Evolutionary conservation across 495 filamentous ascomycete species (phyloP).

Genomic region (Durotheca rogersii): DNA sequence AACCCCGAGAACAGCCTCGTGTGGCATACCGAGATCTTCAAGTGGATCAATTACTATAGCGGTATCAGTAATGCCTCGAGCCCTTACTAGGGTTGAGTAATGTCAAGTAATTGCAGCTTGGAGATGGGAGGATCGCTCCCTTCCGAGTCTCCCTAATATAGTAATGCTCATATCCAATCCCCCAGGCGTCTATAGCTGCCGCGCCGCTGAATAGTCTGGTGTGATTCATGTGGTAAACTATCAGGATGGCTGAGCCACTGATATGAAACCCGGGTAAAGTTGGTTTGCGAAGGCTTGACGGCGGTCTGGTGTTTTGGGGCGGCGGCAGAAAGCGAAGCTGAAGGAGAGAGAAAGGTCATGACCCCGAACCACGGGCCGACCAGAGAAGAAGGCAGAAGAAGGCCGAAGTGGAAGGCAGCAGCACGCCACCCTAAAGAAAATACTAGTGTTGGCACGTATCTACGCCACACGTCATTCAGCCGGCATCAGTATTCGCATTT

Average conservation of each 20-base stretch:
- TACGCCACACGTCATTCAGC: too few relatives aligned
- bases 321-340: too few relatives aligned
- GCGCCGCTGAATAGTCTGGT: background rate
- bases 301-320: too few relatives aligned
- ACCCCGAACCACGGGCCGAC: too few relatives aligned
- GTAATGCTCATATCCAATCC: constrained; percentile 3
- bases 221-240: background rate
- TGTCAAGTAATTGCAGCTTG: background rate
- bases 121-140: background rate
- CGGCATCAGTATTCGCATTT: background rate
- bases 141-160: constrained; percentile 18
- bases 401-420: too few relatives aligned
- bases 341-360: too few relatives aligned
- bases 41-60: constrained; percentile 72
- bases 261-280: too few relatives aligned
- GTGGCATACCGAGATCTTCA: constrained; percentile 72
- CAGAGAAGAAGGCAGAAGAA: too few relatives aligned
- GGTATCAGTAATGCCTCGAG: constrained; percentile 44
- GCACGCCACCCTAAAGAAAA: too few relatives aligned
- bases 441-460: too few relatives aligned
- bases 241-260: too few relatives aligned
- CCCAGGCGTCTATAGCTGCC: background rate
- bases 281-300: too few relatives aligned
- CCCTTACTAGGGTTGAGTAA: constrained; percentile 28
- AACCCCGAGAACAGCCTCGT: constrained; percentile 72